phyloP scores from a whole-genome alignment of 306 rosid genomes.

The Casuarina equisetifolia region DNA sequence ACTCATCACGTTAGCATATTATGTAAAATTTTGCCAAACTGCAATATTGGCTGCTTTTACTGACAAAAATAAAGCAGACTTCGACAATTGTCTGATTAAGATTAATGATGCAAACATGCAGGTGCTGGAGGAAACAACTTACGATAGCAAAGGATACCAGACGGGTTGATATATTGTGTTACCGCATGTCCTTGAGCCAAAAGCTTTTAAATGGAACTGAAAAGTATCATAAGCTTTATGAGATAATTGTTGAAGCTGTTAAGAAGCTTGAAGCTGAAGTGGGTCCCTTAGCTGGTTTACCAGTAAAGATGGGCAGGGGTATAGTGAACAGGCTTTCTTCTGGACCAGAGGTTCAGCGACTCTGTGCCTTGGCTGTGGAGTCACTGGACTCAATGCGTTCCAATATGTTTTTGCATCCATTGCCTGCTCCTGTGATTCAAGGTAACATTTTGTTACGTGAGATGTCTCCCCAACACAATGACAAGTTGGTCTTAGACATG shows the following conservation, averaged over 20 bases:
- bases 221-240: slow-evolving; percentile 51
- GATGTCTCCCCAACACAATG: not conserved
- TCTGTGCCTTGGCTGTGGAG: slow-evolving; percentile 74
- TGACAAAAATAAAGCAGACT: not conserved
- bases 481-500: not conserved
- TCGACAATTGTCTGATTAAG: slow-evolving; percentile 8
- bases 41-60: not conserved
- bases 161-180: slow-evolving; percentile 87
- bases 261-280: slow-evolving; percentile 88
- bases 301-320: slow-evolving; percentile 89
- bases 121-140: slow-evolving; percentile 89
- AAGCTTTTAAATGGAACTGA: slow-evolving; percentile 78
- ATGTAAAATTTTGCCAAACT: not conserved
- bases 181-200: slow-evolving; percentile 85
- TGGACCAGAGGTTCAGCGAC: slow-evolving; percentile 92
- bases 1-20: not conserved
- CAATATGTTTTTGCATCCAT: slow-evolving; percentile 28
- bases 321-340: slow-evolving; percentile 98
- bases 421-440: slow-evolving; percentile 39
- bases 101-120: slow-evolving; percentile 33
- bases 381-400: slow-evolving; percentile 61
- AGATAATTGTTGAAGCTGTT: slow-evolving; percentile 68
- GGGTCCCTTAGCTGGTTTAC: slow-evolving; percentile 74
- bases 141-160: slow-evolving; percentile 77
- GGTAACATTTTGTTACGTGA: slow-evolving; percentile 41